Evolutionary conservation across 108 stramenopile species (phyloP).

Genomic region (Skeletonema marinoi): DNA sequence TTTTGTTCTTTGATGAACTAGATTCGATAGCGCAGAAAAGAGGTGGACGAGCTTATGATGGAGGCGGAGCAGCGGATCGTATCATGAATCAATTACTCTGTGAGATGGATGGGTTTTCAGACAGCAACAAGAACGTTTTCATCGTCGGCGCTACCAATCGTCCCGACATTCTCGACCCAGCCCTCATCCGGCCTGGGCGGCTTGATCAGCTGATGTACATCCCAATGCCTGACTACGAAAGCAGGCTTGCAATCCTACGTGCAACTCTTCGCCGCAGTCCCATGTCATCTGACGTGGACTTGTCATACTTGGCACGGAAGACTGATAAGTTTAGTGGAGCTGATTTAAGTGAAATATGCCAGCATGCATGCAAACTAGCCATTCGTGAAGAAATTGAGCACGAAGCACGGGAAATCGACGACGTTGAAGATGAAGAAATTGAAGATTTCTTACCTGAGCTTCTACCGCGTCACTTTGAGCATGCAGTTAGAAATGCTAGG

Average conservation of each 20-base stretch:
- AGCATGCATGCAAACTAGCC: slow-evolving; percentile 86
- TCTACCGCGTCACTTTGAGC: slow-evolving; percentile 90
- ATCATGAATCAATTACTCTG: slow-evolving; percentile 97
- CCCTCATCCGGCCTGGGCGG: slow-evolving; percentile 91
- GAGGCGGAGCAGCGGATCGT: slow-evolving; percentile 92
- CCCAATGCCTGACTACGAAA: slow-evolving; percentile 87
- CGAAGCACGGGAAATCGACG: slow-evolving; percentile 59
- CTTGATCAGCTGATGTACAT: slow-evolving; percentile 93
- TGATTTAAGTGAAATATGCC: slow-evolving; percentile 92
- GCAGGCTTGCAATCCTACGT: slow-evolving; percentile 88
- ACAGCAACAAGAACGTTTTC: slow-evolving; percentile 82
- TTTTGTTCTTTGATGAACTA: slow-evolving; percentile 98
- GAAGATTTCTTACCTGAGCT: slow-evolving; percentile 41
- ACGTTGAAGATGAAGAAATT: slow-evolving; percentile 58
- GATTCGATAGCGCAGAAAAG: slow-evolving; percentile 94
- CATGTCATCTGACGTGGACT: slow-evolving; percentile 71
- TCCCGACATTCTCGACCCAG: slow-evolving; percentile 90
- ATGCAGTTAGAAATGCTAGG: slow-evolving; percentile 90
- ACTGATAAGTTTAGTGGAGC: slow-evolving; percentile 92
- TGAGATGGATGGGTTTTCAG: slow-evolving; percentile 96
- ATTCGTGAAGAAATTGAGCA: slow-evolving; percentile 90
- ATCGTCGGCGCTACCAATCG: slow-evolving; percentile 94
- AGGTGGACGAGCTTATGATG: slow-evolving; percentile 65
- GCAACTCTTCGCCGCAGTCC: slow-evolving; percentile 90
- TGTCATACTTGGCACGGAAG: slow-evolving; percentile 76